These are phyloP conservation scores for Fusarium concolor DNA, from an alignment of 2,329 filamentous ascomycete genomes.

Conservation along the genomic window DNA sequence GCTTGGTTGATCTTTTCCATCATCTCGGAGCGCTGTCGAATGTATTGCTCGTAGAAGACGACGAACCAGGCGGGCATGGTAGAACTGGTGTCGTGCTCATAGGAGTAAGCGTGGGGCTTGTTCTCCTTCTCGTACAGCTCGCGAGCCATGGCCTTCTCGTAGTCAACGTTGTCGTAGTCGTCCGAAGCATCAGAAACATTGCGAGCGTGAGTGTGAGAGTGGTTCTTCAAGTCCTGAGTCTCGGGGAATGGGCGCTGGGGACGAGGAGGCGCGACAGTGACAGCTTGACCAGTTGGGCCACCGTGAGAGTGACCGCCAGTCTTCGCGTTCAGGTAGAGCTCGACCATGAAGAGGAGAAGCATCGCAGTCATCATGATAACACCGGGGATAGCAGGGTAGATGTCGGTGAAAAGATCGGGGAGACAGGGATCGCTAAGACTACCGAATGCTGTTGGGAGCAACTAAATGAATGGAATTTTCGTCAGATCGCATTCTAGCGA, in stretches of 20 bases:
- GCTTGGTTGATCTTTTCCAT: conserved; percentile 62
- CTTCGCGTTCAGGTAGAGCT: conserved; percentile 71
- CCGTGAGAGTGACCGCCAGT: conserved; percentile 70
- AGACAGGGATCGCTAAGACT: conserved; percentile 66
- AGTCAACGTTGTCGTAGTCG: conserved; percentile 40
- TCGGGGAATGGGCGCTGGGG: conserved; percentile 15
- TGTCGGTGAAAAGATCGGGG: conserved; percentile 67
- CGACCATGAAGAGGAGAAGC: conserved; percentile 70
- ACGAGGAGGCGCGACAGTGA: conserved; percentile 2
- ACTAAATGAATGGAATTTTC: conserved; percentile 47
- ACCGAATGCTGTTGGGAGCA: conserved; percentile 70
- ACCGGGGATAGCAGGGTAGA: conserved; percentile 71
- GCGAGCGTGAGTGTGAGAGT: conserved; percentile 1
- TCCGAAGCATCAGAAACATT: conserved; percentile 1
- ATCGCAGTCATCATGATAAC: conserved; percentile 74
- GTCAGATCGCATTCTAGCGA: neutral
- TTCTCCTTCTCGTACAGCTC: conserved; percentile 53
- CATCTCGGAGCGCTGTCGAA: conserved; percentile 70
- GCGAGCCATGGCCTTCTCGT: conserved; percentile 57
- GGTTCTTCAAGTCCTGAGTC: neutral
- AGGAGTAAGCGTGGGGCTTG: conserved; percentile 38
- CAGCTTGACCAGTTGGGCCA: conserved; percentile 59
- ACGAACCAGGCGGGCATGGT: conserved; percentile 71
- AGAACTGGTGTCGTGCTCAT: conserved; percentile 44
- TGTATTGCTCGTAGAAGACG: conserved; percentile 72